phyloP scores from a whole-genome alignment of 176 grass and related monocot genomes.

The Paspalum vaginatum region DNA sequence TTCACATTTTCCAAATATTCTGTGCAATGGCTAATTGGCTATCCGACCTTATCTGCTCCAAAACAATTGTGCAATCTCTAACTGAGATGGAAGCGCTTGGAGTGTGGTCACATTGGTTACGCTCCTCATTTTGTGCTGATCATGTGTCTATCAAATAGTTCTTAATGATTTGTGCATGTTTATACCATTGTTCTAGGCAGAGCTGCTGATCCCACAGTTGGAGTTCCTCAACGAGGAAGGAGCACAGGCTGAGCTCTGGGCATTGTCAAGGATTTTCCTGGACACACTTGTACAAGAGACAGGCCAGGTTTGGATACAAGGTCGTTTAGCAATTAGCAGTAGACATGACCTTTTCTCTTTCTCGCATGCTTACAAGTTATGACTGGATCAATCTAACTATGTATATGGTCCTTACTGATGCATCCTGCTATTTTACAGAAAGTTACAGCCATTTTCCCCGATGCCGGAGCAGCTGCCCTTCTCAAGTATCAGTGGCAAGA shows the following conservation, averaged over 20 bases:
- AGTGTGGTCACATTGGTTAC: too few relatives aligned
- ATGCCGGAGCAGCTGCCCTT: conserved; percentile 90
- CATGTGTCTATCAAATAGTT: not conserved
- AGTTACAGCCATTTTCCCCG: conserved; percentile 93
- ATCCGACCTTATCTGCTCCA: too few relatives aligned
- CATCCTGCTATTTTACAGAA: conserved; percentile 47
- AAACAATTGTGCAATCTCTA: too few relatives aligned
- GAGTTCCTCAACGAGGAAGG: conserved; percentile 96
- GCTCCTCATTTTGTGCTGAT: not conserved
- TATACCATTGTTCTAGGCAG: conserved; percentile 55
- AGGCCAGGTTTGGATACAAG: conserved; percentile 76
- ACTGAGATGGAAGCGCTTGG: too few relatives aligned
- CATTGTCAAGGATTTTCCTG: conserved; percentile 77
- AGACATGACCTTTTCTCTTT: conserved; percentile 4
- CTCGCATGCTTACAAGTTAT: not conserved
- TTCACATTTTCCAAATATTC: not conserved
- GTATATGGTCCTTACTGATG: conserved; percentile 3
- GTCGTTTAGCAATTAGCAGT: conserved; percentile 54
- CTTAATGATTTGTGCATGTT: not conserved
- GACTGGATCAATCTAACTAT: not conserved
- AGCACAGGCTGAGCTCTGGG: conserved; percentile 93
- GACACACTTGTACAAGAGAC: conserved; percentile 77
- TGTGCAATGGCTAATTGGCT: too few relatives aligned
- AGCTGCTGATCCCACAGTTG: conserved; percentile 89
- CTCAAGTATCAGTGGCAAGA: conserved; percentile 91